Percentiles rank a stretch among this genome's conserved stretches.
phyloP scores from a whole-genome alignment of 2,329 filamentous ascomycete genomes.

The Aspergillus eucalypticola region DNA sequence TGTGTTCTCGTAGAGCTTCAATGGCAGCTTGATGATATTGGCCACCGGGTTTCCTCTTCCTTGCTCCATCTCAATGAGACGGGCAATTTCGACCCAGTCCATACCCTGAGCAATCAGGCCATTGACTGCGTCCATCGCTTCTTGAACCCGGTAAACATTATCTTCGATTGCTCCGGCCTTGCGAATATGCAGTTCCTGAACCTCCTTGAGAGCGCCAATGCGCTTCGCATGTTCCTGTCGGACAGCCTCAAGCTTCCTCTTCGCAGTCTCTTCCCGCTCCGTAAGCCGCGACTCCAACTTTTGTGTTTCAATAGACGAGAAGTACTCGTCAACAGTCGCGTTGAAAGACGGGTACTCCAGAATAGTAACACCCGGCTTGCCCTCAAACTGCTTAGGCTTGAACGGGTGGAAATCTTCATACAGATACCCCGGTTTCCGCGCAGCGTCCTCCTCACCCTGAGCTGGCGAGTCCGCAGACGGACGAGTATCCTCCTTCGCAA shows the following conservation, averaged over 20 bases:
- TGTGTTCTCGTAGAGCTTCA: constrained; percentile 87
- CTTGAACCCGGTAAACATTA: constrained; percentile 86
- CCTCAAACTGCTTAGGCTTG: constrained; percentile 74
- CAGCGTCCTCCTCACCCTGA: constrained; percentile 37
- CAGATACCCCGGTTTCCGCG: constrained; percentile 53
- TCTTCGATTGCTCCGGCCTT: constrained; percentile 90
- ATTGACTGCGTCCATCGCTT: constrained; percentile 89
- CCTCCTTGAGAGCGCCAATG: constrained; percentile 77
- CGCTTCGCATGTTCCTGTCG: constrained; percentile 80
- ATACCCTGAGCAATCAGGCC: constrained; percentile 89
- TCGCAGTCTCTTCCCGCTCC: constrained; percentile 79
- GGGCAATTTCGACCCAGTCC: constrained; percentile 94
- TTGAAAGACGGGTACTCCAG: constrained; percentile 84
- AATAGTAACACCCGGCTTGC: constrained; percentile 65
- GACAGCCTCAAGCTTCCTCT: constrained; percentile 81
- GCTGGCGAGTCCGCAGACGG: constrained; percentile 36
- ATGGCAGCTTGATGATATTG: constrained; percentile 77
- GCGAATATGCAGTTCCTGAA: constrained; percentile 77
- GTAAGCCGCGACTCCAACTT: constrained; percentile 80
- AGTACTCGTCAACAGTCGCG: constrained; percentile 92
- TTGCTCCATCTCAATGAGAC: constrained; percentile 85
- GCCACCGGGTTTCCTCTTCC: constrained; percentile 80
- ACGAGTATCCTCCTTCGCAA: constrained; percentile 63
- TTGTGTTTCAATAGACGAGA: constrained; percentile 92
- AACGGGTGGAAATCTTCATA: constrained; percentile 98